Base-by-base conservation (phyloP, 129 eudicot genomes). In the Lonicera japonica region DNA sequence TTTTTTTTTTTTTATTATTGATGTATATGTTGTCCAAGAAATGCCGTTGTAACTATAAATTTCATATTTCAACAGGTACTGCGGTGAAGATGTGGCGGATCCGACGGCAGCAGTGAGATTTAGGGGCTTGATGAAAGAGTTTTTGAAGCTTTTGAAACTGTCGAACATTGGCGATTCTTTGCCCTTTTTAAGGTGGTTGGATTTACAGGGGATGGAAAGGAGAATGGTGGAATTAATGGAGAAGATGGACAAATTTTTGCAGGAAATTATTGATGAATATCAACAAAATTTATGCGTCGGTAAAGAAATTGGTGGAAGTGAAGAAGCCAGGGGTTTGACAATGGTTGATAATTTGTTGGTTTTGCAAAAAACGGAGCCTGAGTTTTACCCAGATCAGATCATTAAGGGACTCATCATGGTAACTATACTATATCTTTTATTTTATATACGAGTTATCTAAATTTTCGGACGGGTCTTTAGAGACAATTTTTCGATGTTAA, bases 221-320 rank as follows among this genome's bases (percentile, higher is more conserved):
- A 50, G 55, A 14, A 50, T 50, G 55, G n/a, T 50, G 21, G 21
- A 16, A 14, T 50, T 50, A n/a, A 50, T 50, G 55, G n/a, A 15
- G 21, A 50, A 17, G 55, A 50, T 50, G 55, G 55, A 50, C n/a
- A 50, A 17, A n/a, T 50, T 50, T 17, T 50, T 50, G 55, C 55
- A 50, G 21, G 55, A 50, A 11, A 50, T 17, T 14, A 20, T 50
- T 50, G 55, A 50, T 50, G 55, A 50, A 50, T 20, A 50, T 0
- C 55, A 20, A 7, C 5, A n/a, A 9, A 50, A 50, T 14, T 50
- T 50, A 17, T 5, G 20, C 20, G 21, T 11, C n/a, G n/a, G 8
- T 14, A 17, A 16, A 11, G 21, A 16, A 8, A 8, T 17, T 50
- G 21, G 16, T 50, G 55, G 55, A n/a, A 50, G 20, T 5, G 9